Evolutionary conservation across 345 rosid species (phyloP).

Genomic region (Lumnitzera littorea): DNA sequence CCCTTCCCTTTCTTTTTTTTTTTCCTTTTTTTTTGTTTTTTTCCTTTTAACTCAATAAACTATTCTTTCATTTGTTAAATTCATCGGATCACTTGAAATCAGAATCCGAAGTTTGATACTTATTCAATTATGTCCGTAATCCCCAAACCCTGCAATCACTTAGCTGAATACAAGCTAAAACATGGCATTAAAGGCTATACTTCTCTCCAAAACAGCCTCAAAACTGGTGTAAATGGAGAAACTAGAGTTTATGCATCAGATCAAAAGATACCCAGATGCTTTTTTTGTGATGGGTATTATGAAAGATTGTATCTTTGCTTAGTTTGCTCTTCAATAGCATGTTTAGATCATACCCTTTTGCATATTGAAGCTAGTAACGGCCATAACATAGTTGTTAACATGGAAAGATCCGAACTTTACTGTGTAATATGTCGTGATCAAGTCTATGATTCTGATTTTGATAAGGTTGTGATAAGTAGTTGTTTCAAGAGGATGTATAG

Average conservation of each 20-base stretch:
- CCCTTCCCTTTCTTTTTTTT: not conserved
- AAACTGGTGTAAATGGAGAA: constrained; percentile 38
- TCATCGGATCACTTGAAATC: not conserved
- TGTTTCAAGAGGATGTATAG: constrained; percentile 31
- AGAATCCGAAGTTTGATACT: constrained; percentile 5
- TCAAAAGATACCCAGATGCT: constrained; percentile 50
- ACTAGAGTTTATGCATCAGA: constrained; percentile 30
- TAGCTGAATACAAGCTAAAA: constrained; percentile 67
- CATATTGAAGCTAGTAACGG: constrained; percentile 53
- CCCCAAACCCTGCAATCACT: constrained; percentile 68
- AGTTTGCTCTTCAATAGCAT: constrained; percentile 60
- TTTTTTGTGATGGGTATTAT: constrained; percentile 40
- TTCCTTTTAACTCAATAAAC: not conserved
- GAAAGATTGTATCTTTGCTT: constrained; percentile 58
- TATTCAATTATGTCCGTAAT: constrained; percentile 28
- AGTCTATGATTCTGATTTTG: constrained; percentile 85
- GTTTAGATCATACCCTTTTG: constrained; percentile 56
- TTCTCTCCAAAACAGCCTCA: constrained; percentile 39
- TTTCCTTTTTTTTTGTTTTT: not conserved
- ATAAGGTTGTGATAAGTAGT: constrained; percentile 48
- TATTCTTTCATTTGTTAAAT: not conserved
- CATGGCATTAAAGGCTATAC: constrained; percentile 49
- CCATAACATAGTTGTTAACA: constrained; percentile 64
- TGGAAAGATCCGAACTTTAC: constrained; percentile 85
- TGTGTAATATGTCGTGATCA: constrained; percentile 75